Percentiles rank a stretch among this genome's conserved stretches.
phyloP scores from a whole-genome alignment of 2,329 filamentous ascomycete genomes.

The Trichophyton benhamiae region DNA sequence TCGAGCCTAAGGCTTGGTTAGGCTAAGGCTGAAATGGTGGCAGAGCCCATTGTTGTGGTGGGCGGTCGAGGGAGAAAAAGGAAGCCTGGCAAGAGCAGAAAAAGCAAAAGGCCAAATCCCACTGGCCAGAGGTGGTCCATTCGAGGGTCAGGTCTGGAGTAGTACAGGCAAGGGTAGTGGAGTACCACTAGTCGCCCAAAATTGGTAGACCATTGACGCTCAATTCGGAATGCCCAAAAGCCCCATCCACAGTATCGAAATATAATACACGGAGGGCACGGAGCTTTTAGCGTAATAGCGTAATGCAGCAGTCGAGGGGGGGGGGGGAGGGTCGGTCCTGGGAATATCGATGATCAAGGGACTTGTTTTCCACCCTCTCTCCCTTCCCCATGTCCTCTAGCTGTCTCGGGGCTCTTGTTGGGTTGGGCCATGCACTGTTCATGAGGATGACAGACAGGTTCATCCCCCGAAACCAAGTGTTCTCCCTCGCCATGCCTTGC shows the following conservation, averaged over 20 bases:
- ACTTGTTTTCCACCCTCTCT: background rate
- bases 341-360: background rate
- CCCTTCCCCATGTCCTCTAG: background rate
- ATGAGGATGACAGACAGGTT: background rate
- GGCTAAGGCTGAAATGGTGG: slow-evolving; percentile 3
- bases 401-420: background rate
- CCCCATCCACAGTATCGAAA: background rate
- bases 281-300: slow-evolving; percentile 2
- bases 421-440: background rate
- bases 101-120: background rate
- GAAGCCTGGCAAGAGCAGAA: background rate
- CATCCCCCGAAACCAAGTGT: background rate
- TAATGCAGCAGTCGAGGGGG: background rate
- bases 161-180: slow-evolving; percentile 2
- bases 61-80: background rate
- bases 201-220: slow-evolving; percentile 2
- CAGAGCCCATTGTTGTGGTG: background rate
- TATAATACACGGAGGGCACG: slow-evolving; percentile 1
- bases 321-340: slow-evolving; percentile 3
- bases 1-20: slow-evolving; percentile 5
- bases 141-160: slow-evolving; percentile 5
- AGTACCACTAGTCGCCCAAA: slow-evolving; percentile 2
- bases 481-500: background rate
- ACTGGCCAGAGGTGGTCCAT: slow-evolving; percentile 2
- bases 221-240: slow-evolving; percentile 3